Base-by-base conservation (phyloP, 768 basidiomycete genomes). In the Rhizopogon vinicolor region DNA sequence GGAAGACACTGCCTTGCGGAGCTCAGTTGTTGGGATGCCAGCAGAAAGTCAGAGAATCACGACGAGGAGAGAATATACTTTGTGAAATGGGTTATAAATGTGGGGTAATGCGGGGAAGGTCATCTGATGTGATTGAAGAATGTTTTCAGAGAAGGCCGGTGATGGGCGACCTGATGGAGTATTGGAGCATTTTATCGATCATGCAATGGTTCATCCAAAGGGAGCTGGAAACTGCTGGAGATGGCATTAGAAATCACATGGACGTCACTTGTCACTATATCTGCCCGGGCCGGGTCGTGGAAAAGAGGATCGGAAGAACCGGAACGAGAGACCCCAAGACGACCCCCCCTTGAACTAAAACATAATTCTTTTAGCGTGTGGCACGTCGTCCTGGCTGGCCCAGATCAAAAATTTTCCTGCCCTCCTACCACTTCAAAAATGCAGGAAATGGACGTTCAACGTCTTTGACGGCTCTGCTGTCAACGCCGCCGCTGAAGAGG, bases 101-200 rank as follows among this genome's bases (percentile, higher is more conserved):
- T 39, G 56, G 56, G 56, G 56, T 53, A 56, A n/a, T 56, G 55
- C 28, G 55, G 55, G 55, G 55, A 14, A 55, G 39, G 54, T 9
- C 22, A 19, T 45, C 44, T 44, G 44, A 45, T 31, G 44, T 16
- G n/a, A 33, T 33, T 33, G 9, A 9, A 29, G 7, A 16, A n/a
- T 28, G 8, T 44, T 44, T 41, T 19, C 7, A 22, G 31, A 33
- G 31, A 33, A 33, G 10, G 8, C 31, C 10, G 31, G 9, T 33
- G 31, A 33, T 33, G 25, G 3, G 4, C 25, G 25, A 25, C 25
- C 6, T 33, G 10, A 33, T 33, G 7, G 7, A 9, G 10, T 33
- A 3, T 33, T 33, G 31, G 31, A 33, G 31, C 31, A 10, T 33
- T 25, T 25, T 37, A 37, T 37, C 35, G 35, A 37, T 37, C 35